These are phyloP conservation scores for Thymus mandschuricus DNA, from an alignment of 257 asterid species.

Conservation along the genomic window DNA sequence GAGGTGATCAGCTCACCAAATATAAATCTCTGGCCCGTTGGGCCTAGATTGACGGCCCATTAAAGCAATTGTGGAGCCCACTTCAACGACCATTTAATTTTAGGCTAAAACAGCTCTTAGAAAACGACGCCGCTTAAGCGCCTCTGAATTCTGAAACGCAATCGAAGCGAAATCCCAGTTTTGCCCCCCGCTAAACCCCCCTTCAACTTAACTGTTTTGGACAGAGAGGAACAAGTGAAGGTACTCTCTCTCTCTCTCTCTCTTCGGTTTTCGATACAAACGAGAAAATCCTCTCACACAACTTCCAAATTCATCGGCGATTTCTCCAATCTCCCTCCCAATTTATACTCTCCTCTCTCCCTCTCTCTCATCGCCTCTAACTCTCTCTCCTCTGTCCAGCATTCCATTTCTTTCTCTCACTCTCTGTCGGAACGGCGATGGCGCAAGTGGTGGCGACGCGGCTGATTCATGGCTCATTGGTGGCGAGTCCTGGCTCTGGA, in stretches of 20 bases:
- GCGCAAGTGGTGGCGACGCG: constrained; percentile 87
- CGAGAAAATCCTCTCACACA: constrained; percentile 42
- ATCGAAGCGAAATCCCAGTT: constrained; percentile 18
- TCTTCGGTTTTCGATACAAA: constrained; percentile 54
- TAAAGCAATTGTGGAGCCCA: background rate
- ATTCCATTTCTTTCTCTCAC: constrained; percentile 1
- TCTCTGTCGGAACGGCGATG: constrained; percentile 41
- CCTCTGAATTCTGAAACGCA: background rate
- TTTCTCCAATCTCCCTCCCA: constrained; percentile 41
- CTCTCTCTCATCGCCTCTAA: background rate
- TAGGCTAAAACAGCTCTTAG: background rate
- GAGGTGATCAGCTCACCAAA: too few species aligned
- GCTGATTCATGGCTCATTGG: constrained; percentile 61
- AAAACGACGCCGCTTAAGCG: constrained; percentile 20
- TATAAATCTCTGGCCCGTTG: background rate
- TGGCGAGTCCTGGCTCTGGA: constrained; percentile 50
- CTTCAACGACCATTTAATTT: background rate
- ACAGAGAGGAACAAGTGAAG: constrained; percentile 7
- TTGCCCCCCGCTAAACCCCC: constrained; percentile 16
- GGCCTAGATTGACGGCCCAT: background rate
- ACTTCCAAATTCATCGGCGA: constrained; percentile 60
- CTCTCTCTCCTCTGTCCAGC: constrained; percentile 12
- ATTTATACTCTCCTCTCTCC: constrained; percentile 26
- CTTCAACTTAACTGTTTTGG: constrained; percentile 16
- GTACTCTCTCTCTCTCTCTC: constrained; percentile 11